Evolutionary conservation across 2,329 filamentous ascomycete genomes (phyloP).

Genomic region (Monosporascus sp.): DNA sequence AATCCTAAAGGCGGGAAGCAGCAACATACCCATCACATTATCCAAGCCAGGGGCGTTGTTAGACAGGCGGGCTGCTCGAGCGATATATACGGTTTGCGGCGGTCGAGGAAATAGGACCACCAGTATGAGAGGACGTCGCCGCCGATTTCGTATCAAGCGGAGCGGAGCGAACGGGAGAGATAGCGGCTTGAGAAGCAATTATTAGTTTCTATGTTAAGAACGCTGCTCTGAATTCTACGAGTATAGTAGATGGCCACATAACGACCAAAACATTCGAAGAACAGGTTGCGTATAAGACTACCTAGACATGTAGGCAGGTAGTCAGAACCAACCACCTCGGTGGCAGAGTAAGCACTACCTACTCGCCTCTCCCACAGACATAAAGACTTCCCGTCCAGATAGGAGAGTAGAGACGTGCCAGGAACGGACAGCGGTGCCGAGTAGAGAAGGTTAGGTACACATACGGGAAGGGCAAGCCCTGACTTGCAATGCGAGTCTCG

Average conservation of each 20-base stretch:
- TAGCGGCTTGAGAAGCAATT: background rate
- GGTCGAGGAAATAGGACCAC: conserved; percentile 6
- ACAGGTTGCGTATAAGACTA: too few relatives aligned
- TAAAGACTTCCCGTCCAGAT: background rate
- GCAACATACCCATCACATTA: conserved; percentile 26
- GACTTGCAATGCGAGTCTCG: background rate
- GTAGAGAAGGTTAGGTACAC: background rate
- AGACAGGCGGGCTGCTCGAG: conserved; percentile 17
- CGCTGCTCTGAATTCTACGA: background rate
- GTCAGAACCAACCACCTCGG: background rate
- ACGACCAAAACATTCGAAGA: background rate
- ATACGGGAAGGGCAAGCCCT: background rate
- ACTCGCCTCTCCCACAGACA: background rate
- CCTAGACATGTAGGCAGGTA: background rate
- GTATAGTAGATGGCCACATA: background rate
- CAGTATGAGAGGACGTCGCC: conserved; percentile 7
- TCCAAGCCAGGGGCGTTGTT: conserved; percentile 1
- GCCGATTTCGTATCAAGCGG: background rate
- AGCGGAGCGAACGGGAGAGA: background rate
- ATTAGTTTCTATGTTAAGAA: background rate
- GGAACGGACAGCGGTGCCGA: background rate
- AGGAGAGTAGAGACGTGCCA: background rate
- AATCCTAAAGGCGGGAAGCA: background rate
- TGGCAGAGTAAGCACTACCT: background rate
- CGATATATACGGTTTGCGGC: conserved; percentile 5